These are phyloP conservation scores for Candida tetrigidarum DNA, from an alignment of 1,139 yeast genomes.

Conservation along the genomic window DNA sequence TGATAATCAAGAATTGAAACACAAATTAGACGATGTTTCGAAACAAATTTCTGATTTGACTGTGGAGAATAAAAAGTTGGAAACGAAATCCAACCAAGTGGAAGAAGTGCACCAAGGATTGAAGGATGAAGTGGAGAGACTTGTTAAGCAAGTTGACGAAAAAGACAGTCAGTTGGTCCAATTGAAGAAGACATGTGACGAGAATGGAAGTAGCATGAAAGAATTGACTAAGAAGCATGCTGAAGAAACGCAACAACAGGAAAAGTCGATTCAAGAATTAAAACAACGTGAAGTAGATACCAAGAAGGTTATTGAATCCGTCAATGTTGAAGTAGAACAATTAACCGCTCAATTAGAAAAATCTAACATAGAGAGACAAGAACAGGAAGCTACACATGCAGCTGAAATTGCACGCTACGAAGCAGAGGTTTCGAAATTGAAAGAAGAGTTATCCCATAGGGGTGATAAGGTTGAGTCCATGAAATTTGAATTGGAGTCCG, in stretches of 20 bases:
- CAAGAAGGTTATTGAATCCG: neutral
- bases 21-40: constrained; percentile 1
- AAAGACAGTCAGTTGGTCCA: constrained; percentile 6
- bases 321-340: constrained; percentile 4
- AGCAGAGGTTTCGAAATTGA: constrained; percentile 3
- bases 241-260: neutral
- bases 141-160: neutral
- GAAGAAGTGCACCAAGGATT: constrained; percentile 3
- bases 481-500: constrained; percentile 12
- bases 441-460: neutral
- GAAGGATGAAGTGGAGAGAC: constrained; percentile 1
- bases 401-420: neutral
- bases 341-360: constrained; percentile 7
- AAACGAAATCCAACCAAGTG: neutral
- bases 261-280: neutral
- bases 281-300: constrained; percentile 1
- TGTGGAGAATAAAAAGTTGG: neutral
- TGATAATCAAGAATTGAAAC: constrained; percentile 3
- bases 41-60: neutral
- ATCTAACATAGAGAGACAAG: neutral
- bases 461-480: constrained; percentile 4
- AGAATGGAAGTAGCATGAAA: neutral
- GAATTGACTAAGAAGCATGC: neutral
- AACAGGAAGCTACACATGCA: neutral
- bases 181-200: neutral